Evolutionary conservation across 768 basidiomycete genomes (phyloP), one percentile per base, ranked within the genome.

Genomic region (Leucosporidium yakuticum): DNA sequence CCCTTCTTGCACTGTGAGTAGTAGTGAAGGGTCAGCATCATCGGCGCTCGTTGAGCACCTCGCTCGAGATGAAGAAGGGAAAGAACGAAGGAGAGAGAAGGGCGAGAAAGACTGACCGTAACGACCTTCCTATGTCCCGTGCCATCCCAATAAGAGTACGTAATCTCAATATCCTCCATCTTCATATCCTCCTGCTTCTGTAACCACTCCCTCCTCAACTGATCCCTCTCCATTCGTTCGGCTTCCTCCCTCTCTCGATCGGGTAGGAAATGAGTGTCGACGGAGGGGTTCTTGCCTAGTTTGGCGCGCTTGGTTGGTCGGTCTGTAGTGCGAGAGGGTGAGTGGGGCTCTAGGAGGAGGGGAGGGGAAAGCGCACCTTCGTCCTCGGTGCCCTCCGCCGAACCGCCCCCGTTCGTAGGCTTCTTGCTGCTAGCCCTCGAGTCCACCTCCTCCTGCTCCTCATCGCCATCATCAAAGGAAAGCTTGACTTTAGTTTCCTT

Each of bases 61-160:
- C 4, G 34, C 48, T 55, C 50, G 32, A 8, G 23, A 20, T 39
- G n/a, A n/a, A n/a, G n/a, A n/a, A n/a, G n/a, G n/a, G n/a, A n/a
- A 21, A 49, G 62, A 21, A 61, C 44, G 4, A 21, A 56, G 14
- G 31, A 6, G 9, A 2, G 19, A 23, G 32, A 1, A 21, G 32
- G 8, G 17, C 36, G n/a, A 12, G 49, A 27, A 29, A 36, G 32
- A 83, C 90, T 79, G 75, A 95, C 95, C 75, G 81, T 83, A 21
- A 95, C 94, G 60, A 86, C 88, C 81, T 94, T 96, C 62, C 96
- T 83, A 80, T 98, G 96, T 0, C 96, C 96, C 75, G 89, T 92
- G 17, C 96, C 96, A 77, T 99, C 96, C 96, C 96, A 99, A 78
- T 87, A 99, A 0, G 92, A 96, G 77, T 97, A 99, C 0, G 88